Base-by-base conservation (phyloP, 257 asterid genomes). In the Petunia secreta region DNA sequence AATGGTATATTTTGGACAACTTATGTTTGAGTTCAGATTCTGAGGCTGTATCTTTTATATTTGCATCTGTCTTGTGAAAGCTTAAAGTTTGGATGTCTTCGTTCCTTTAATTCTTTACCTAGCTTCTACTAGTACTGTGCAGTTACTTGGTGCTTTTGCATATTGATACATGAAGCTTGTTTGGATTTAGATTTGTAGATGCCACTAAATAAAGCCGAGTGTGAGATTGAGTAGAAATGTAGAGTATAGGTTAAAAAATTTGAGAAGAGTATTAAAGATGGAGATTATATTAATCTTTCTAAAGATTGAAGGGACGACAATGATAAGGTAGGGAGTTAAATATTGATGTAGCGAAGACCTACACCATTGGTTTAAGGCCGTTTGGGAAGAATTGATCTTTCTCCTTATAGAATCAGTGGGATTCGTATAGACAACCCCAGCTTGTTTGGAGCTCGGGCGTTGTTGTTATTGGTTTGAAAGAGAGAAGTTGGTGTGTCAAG, bases 1-100 rank as follows among this genome's bases (percentile, higher is more conserved):
- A 34, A 34, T 71, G 77, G 77, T 69, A 69, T 44, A 44, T 58
- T 69, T 46, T 25, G 59, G 77, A 25, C 46, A 25, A 40, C 8
- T 44, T 68, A 8, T 8, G 38, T 25, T 69, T 2, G 58, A 46
- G 39, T 46, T n/a, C 41, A 16, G 55, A 46, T 16, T n/a, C 41
- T 25, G 76, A 69, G 43, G 77, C 10, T 48, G 59, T 48, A 71
- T 48, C 77, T 5, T 48, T 69, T 55, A 11, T 7, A 10, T 59
- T 48, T 48, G 16, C 8, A 6, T 71, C 58, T 71, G 3, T 71
- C 5, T 46, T 71, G 60, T 2, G 60, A 34, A 71, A 36, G 34
- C 43, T 48, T 48, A 48, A 25, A 25, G 10, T 10, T 9, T 71
- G 2, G 6, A 25, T 71, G 77, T 34, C 13, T 25, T 9, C 25